Evolutionary conservation across 2,329 filamentous ascomycete species (phyloP).

Genomic region (Penicillium sp.): DNA sequence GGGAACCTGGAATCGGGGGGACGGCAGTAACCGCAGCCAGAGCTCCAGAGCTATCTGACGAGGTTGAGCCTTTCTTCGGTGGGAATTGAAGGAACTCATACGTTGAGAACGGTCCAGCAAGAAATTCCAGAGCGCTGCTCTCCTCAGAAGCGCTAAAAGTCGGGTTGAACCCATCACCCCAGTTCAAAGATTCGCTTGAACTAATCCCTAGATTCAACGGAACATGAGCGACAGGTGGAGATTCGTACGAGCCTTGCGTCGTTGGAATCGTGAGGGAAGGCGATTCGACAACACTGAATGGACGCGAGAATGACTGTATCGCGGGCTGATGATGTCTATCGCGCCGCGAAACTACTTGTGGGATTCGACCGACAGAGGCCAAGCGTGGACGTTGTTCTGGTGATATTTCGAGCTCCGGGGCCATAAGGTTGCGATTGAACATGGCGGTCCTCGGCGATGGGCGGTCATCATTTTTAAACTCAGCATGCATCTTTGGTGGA

Average conservation of each 20-base stretch:
- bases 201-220: slow-evolving; percentile 9
- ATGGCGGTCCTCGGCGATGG: slow-evolving; percentile 40
- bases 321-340: slow-evolving; percentile 65
- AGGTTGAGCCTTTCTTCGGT: slow-evolving; percentile 69
- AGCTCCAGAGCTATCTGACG: slow-evolving; percentile 64
- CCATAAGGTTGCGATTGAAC: slow-evolving; percentile 32
- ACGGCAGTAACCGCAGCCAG: slow-evolving; percentile 66
- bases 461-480: slow-evolving; percentile 31
- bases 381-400: slow-evolving; percentile 57
- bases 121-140: slow-evolving; percentile 33
- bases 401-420: slow-evolving; percentile 16
- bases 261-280: slow-evolving; percentile 42
- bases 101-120: slow-evolving; percentile 40
- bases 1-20: slow-evolving; percentile 61
- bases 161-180: slow-evolving; percentile 31
- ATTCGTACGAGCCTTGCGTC: slow-evolving; percentile 25
- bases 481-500: slow-evolving; percentile 39
- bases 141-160: slow-evolving; percentile 37
- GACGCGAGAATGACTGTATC: slow-evolving; percentile 79
- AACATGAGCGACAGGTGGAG: slow-evolving; percentile 23
- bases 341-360: slow-evolving; percentile 69
- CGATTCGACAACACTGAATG: slow-evolving; percentile 60
- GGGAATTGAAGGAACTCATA: slow-evolving; percentile 74
- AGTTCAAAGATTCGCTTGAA: slow-evolving; percentile 26
- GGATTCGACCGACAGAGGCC: slow-evolving; percentile 81